These are phyloP conservation scores for Suillus fuscotomentosus DNA, from an alignment of 768 basidiomycete genomes.

Conservation along the genomic window DNA sequence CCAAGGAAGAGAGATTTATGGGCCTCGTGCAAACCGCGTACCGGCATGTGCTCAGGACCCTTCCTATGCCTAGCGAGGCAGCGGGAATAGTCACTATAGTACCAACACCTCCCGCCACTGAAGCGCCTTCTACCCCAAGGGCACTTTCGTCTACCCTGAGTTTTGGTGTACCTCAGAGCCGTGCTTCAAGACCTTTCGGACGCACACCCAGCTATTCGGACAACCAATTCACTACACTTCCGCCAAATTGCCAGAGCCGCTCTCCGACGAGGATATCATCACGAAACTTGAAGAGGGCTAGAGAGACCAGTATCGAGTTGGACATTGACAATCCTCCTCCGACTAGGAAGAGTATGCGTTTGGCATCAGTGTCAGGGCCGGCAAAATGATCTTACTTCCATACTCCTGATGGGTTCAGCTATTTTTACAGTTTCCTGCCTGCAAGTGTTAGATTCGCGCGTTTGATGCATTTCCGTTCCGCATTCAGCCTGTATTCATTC, in stretches of 20 bases:
- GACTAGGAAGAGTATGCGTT: slow-evolving; percentile 22
- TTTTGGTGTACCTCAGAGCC: slow-evolving; percentile 4
- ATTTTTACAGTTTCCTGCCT: no score
- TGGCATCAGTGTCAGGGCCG: slow-evolving; percentile 1
- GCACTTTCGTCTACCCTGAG: slow-evolving; percentile 16
- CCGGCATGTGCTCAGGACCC: slow-evolving; percentile 37
- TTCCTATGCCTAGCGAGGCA: slow-evolving; percentile 11
- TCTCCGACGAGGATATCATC: slow-evolving; percentile 30
- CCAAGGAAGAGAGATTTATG: slow-evolving; percentile 55
- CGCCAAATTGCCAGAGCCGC: slow-evolving; percentile 30
- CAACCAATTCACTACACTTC: slow-evolving; percentile 51
- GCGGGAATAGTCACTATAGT: slow-evolving; percentile 9
- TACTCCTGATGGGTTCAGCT: background rate
- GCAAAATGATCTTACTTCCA: background rate
- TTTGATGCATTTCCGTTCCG: background rate
- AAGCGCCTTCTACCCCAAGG: slow-evolving; percentile 38
- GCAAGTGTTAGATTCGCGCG: background rate
- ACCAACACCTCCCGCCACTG: slow-evolving; percentile 36
- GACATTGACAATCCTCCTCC: slow-evolving; percentile 16
- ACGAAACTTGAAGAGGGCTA: slow-evolving; percentile 21
- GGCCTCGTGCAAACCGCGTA: slow-evolving; percentile 71
- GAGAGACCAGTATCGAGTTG: slow-evolving; percentile 13
- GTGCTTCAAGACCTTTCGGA: slow-evolving; percentile 17
- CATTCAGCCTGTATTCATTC: background rate
- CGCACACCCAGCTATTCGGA: slow-evolving; percentile 31